phyloP scores from a whole-genome alignment of 2,329 filamentous ascomycete species.

The Eutypella sp. region DNA sequence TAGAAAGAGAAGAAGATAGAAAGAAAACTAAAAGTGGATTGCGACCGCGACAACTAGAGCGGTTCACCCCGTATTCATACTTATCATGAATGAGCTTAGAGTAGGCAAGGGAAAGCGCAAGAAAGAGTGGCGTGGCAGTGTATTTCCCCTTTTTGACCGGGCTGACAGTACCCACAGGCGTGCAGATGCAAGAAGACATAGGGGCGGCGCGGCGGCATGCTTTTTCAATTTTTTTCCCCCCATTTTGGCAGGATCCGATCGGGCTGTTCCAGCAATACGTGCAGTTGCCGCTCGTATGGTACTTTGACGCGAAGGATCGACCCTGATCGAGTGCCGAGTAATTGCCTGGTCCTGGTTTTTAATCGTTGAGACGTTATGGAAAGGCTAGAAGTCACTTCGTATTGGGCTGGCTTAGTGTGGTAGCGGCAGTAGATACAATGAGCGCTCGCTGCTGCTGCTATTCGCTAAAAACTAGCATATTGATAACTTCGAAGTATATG shows the following conservation, averaged over 20 bases:
- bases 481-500: too few species aligned
- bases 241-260: background rate
- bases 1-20: background rate
- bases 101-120: background rate
- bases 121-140: background rate
- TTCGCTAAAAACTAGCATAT: too few species aligned
- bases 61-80: background rate
- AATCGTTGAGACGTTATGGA: too few species aligned
- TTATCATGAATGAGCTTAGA: background rate
- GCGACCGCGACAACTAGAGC: background rate
- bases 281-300: too few species aligned
- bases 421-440: too few species aligned
- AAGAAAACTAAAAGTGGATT: background rate
- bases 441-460: too few species aligned
- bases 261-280: background rate
- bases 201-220: background rate
- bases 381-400: too few species aligned
- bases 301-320: too few species aligned
- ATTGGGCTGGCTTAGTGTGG: too few species aligned
- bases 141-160: background rate
- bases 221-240: too few species aligned
- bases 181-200: background rate
- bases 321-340: too few species aligned
- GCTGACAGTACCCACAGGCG: background rate
- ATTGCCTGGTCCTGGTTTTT: too few species aligned